Evolutionary conservation across 768 basidiomycete species (phyloP).

Genomic region (Russula virescens): DNA sequence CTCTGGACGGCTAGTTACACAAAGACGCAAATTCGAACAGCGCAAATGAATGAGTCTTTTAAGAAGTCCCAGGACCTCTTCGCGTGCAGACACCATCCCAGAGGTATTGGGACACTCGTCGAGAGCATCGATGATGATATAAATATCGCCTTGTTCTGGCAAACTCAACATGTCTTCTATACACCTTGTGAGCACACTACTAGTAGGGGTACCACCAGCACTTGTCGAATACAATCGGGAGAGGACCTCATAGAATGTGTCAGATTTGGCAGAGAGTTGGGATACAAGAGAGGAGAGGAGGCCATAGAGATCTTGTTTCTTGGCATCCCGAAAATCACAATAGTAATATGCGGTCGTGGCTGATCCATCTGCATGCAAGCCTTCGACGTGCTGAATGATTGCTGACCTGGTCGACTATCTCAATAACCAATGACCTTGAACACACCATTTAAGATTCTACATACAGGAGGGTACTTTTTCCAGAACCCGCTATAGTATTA

Average conservation of each 20-base stretch:
- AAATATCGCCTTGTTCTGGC: background rate
- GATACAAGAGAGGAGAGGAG: background rate
- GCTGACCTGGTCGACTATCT: background rate
- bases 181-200: background rate
- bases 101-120: constrained; percentile 6
- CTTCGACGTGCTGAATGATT: background rate
- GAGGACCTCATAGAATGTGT: background rate
- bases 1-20: constrained; percentile 5
- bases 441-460: background rate
- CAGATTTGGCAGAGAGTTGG: constrained; percentile 1
- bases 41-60: background rate
- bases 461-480: constrained; percentile 3
- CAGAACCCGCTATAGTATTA: background rate
- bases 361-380: background rate
- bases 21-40: background rate
- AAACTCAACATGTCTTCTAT: background rate
- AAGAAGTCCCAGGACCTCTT: background rate
- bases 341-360: constrained; percentile 2
- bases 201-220: background rate
- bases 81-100: background rate
- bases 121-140: constrained; percentile 4
- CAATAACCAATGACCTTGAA: background rate
- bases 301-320: background rate
- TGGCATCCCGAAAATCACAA: background rate
- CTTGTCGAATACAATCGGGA: background rate